Conservation (phyloP, 2,329 filamentous ascomycete species). For the Pseudogymnoascus sp. region DNA sequence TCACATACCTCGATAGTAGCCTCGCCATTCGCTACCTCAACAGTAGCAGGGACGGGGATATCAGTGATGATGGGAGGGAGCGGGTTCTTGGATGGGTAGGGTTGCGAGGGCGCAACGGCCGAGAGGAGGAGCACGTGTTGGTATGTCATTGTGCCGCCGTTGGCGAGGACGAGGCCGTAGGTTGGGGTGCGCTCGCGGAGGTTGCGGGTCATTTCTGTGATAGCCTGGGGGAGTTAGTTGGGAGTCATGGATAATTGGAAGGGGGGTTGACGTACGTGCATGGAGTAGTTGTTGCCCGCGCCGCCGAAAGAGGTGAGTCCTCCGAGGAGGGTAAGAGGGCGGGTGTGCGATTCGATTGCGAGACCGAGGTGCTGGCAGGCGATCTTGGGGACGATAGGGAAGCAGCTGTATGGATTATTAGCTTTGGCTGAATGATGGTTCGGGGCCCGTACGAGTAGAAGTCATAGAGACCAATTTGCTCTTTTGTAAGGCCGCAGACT, state of each 20-base stretch:
- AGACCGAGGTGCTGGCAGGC: constrained; percentile 53
- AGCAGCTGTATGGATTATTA: constrained; percentile 41
- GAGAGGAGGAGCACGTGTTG: constrained; percentile 56
- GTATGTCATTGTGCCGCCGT: constrained; percentile 58
- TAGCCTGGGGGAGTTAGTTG: constrained; percentile 28
- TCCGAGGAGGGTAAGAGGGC: constrained; percentile 53
- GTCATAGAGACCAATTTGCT: constrained; percentile 53
- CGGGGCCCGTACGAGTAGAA: constrained; percentile 46
- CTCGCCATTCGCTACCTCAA: constrained; percentile 40
- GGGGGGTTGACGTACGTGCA: constrained; percentile 42
- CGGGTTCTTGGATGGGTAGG: constrained; percentile 41
- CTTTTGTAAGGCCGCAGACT: constrained; percentile 37
- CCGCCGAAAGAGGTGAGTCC: constrained; percentile 62
- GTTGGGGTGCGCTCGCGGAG: constrained; percentile 38
- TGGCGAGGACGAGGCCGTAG: constrained; percentile 51
- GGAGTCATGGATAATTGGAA: background rate
- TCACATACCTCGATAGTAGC: constrained; percentile 44
- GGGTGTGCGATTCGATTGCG: constrained; percentile 36
- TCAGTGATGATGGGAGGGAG: constrained; percentile 37
- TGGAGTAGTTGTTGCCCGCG: constrained; percentile 63
- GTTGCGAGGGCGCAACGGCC: constrained; percentile 31
- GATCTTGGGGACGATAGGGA: constrained; percentile 61
- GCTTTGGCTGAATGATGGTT: background rate
- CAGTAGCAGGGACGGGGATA: constrained; percentile 33
- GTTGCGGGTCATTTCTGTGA: constrained; percentile 48